Evolutionary conservation across 306 rosid genomes (phyloP).

Genomic region (Lathyrus oleraceus): DNA sequence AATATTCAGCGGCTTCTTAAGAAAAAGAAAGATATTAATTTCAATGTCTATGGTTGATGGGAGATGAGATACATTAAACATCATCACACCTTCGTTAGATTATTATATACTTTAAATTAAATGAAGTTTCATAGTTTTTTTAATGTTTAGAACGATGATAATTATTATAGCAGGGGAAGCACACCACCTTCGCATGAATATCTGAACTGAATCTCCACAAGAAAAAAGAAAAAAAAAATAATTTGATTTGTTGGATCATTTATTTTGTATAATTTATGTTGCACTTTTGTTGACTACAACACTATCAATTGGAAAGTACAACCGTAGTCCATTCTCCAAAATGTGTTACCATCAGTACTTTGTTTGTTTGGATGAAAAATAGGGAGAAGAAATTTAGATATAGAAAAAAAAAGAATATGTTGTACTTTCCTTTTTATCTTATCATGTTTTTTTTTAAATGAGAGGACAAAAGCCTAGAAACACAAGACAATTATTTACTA

Average conservation of each 20-base stretch:
- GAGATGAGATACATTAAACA: not conserved
- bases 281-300: not conserved
- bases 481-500: too few species aligned
- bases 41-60: conserved; percentile 8
- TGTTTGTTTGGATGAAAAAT: not conserved
- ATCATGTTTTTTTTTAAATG: too few species aligned
- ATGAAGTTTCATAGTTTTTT: not conserved
- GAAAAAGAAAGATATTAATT: not conserved
- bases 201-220: not conserved
- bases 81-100: not conserved
- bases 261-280: conserved; percentile 3
- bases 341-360: not conserved
- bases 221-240: not conserved
- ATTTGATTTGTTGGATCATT: not conserved
- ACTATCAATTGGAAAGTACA: not conserved
- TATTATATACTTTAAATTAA: not conserved
- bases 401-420: not conserved
- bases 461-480: too few species aligned
- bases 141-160: not conserved
- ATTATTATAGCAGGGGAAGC: not conserved
- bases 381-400: not conserved
- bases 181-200: not conserved
- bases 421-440: not conserved
- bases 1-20: conserved; percentile 6
- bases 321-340: not conserved